Base-by-base conservation (phyloP, 2,329 filamentous ascomycete genomes). In the Polytolypa hystricis region DNA sequence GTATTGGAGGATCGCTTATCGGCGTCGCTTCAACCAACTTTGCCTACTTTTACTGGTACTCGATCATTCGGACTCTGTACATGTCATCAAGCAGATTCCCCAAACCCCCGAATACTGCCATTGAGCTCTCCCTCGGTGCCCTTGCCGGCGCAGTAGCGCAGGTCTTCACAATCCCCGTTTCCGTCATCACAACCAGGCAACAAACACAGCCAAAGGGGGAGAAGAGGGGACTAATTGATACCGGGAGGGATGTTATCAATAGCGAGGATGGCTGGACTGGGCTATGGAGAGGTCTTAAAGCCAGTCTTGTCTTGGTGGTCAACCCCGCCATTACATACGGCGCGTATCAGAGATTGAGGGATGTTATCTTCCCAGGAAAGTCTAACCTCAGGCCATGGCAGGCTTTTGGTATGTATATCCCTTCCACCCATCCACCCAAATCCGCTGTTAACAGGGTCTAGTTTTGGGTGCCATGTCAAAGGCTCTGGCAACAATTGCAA, bases 31-130 rank as follows among this genome's bases (percentile, higher is more conserved):
- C 87, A 17, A 96, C 89, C 35, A 98, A 98, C 62, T 98, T 98
- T 57, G 91, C 91, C 52, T 98, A 98, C 65, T 98, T 98, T 60
- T 98, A 98, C 67, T 96, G 89, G 87, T 96, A 96, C 60, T 89
- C 85, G 4, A 65, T 91, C 18, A 84, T 95, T 20, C 78, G 91
- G 44, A 77, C 77, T 11, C 61, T 94, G 14, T 96, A 96, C 58
- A 62, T 84, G 47, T 62, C 66, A 12, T 70, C 69, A 16, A 65
- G 64, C 47, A 73, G 73, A 47, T 65, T 74, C 27, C 58, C 70
- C 43, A 73, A 72, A 47, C 56, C 79, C 17, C 84, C 86, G 2
- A 79, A 83, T 14, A 96, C 87, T 0, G 74, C 81, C 4, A 70
- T 81, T 30, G 91, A 98, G 62, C 70, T 98, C 39, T 73, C 78